Base-by-base conservation (phyloP, 441 rosid genomes). In the Populus trichocarpa region DNA sequence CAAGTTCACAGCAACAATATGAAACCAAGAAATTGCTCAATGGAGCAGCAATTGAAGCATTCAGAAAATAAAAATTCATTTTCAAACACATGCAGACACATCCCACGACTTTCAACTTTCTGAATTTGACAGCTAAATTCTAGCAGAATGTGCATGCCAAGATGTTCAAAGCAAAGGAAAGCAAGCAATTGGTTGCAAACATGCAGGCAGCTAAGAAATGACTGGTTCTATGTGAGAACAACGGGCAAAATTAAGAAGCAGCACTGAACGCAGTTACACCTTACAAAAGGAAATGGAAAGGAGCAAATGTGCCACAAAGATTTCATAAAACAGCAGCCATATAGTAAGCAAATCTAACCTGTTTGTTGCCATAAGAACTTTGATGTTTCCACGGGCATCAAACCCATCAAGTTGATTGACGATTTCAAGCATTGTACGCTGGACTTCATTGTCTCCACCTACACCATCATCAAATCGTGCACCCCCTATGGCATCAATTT, bases 401-500 rank as follows among this genome's bases (percentile, higher is more conserved):
- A 95, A 95, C 40, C 98, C 98, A 85, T 95, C 98, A 78, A 94
- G 94, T 86, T 94, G 98, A 75, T 94, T 94, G 59, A 94, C 96
- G 67, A 94, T 91, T 86, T 94, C 98, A 83, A 94, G 96, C 98
- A 94, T 94, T n/a, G 98, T 94, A n/a, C 98, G 90, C 61, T 95
- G 98, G 25, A 95, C 97, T 86, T 95, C 98, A 70, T 92, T 93
- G 73, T 95, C 97, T 77, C 98, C 98, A 66, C 98, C 98, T 6
- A 88, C 97, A 73, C 96, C 96, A 69, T 92, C 97, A 81, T 95
- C 98, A 84, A 92, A 95, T 42, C 98, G 90, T 14, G 98, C 97
- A 81, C 98, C 98, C 33, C 97, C 97, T 71, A 94, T 94, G 76
- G 98, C 97, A 86, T 95, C 98, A 69, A 95, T 86, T 85, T 95